These are phyloP conservation scores for Stevia rebaudiana DNA, from an alignment of 140 eudicot genomes.

Conservation along the genomic window DNA sequence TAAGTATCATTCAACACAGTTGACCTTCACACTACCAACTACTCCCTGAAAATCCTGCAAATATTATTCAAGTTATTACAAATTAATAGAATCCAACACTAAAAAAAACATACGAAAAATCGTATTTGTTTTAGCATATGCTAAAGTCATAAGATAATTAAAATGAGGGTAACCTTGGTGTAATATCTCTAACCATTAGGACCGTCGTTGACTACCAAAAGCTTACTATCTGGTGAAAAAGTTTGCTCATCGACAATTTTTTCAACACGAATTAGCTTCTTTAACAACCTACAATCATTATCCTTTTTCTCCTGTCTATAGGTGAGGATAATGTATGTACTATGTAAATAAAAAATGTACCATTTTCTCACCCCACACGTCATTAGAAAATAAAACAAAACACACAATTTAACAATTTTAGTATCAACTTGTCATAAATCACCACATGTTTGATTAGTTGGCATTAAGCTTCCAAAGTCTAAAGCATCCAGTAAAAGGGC, in stretches of 20 bases:
- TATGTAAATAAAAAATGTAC: too few species aligned
- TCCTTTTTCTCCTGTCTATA: too few species aligned
- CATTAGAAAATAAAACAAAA: too few species aligned
- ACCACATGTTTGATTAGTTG: too few species aligned
- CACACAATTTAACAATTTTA: too few species aligned
- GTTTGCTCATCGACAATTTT: slow-evolving; percentile 39
- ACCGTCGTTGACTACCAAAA: slow-evolving; percentile 61
- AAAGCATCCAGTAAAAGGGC: too few species aligned
- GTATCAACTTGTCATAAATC: too few species aligned
- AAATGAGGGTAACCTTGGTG: slow-evolving; percentile 42
- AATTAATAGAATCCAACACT: neutral
- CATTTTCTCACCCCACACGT: too few species aligned
- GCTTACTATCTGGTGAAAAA: slow-evolving; percentile 46
- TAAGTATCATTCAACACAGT: slow-evolving; percentile 53
- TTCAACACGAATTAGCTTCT: slow-evolving; percentile 44
- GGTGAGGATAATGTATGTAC: neutral
- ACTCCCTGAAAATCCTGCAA: slow-evolving; percentile 53
- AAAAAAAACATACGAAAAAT: neutral
- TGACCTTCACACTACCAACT: slow-evolving; percentile 42
- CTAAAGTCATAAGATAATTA: too few species aligned
- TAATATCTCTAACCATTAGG: slow-evolving; percentile 54
- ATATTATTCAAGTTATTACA: neutral
- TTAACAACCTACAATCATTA: too few species aligned
- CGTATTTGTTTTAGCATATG: neutral
- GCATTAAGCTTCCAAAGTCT: too few species aligned